A percentile compares a stretch with the other conserved stretches of the same genome.
Conservation (phyloP, 1,284 basidiomycete species). For the Cutaneotrichosporon sp. region DNA sequence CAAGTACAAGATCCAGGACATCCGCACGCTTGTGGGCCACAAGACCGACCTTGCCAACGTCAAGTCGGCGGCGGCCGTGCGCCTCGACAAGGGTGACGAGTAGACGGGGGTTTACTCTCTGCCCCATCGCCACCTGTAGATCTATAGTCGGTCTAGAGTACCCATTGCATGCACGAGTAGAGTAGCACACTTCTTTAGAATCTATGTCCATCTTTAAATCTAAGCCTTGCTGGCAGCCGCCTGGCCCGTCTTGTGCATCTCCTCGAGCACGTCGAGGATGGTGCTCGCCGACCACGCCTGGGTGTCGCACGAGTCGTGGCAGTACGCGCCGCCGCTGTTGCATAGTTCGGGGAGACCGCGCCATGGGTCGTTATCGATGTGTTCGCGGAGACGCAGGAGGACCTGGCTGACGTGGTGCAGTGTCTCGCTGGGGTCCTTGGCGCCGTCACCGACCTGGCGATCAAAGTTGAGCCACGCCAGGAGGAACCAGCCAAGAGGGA, state of each 20-base stretch:
- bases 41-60: conserved; percentile 87
- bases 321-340: conserved; percentile 73
- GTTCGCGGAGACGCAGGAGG: conserved; percentile 62
- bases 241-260: conserved; percentile 53
- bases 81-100: conserved; percentile 57
- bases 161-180: not conserved
- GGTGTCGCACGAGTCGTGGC: conserved; percentile 78
- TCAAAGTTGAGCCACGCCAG: conserved; percentile 87
- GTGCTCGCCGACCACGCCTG: conserved; percentile 92
- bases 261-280: conserved; percentile 75
- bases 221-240: not conserved
- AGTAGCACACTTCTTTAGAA: not conserved
- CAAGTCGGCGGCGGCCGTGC: conserved; percentile 81
- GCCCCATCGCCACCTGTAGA: not conserved
- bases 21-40: conserved; percentile 93
- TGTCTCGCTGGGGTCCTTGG: conserved; percentile 64
- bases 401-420: conserved; percentile 71
- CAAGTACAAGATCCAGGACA: conserved; percentile 87
- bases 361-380: conserved; percentile 78
- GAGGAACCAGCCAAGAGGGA: conserved; percentile 92
- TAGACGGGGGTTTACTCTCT: no score
- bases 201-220: not conserved
- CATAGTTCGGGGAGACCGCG: conserved; percentile 86
- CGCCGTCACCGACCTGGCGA: conserved; percentile 52
- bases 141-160: conserved; percentile 1